Percentiles rank a stretch among this genome's conserved stretches.
Conservation (phyloP, 2,329 filamentous ascomycete genomes). For the Pseudogymnoascus sp. region DNA sequence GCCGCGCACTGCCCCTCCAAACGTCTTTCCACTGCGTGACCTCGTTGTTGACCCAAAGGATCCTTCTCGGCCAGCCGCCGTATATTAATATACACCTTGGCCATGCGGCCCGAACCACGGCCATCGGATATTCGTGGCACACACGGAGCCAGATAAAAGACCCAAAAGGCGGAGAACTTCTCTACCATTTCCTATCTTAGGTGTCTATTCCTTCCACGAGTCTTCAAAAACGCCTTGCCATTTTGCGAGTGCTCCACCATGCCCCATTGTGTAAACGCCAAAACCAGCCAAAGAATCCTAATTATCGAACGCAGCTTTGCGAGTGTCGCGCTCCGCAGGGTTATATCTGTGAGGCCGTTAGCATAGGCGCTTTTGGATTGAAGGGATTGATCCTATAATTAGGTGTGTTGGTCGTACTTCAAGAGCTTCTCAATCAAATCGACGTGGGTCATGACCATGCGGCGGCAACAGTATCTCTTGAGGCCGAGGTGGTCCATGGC, state of each 20-base stretch:
- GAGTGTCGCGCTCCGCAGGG: conserved; percentile 41
- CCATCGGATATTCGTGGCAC: conserved; percentile 4
- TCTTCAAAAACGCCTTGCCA: conserved; percentile 22
- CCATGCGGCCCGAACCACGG: background rate
- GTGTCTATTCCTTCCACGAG: conserved; percentile 13
- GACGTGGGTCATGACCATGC: conserved; percentile 99
- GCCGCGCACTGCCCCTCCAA: background rate
- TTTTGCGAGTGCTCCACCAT: conserved; percentile 10
- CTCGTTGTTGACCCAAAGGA: background rate
- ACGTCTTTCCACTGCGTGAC: background rate
- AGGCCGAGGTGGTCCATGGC: conserved; percentile 93
- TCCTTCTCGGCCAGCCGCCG: background rate
- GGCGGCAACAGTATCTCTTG: conserved; percentile 94
- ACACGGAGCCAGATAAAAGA: conserved; percentile 6
- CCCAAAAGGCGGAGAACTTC: conserved; percentile 8
- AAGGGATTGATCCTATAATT: background rate
- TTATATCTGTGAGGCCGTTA: conserved; percentile 38
- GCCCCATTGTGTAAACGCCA: conserved; percentile 13
- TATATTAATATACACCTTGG: conserved; percentile 4
- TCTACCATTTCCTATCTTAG: conserved; percentile 11
- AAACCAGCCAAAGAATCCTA: conserved; percentile 12
- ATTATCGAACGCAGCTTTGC: conserved; percentile 33
- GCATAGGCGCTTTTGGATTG: background rate
- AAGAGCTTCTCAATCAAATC: conserved; percentile 98
- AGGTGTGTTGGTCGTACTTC: conserved; percentile 52